Conservation (phyloP, 2,329 filamentous ascomycete species). For the Aspergillus novoparasiticus region DNA sequence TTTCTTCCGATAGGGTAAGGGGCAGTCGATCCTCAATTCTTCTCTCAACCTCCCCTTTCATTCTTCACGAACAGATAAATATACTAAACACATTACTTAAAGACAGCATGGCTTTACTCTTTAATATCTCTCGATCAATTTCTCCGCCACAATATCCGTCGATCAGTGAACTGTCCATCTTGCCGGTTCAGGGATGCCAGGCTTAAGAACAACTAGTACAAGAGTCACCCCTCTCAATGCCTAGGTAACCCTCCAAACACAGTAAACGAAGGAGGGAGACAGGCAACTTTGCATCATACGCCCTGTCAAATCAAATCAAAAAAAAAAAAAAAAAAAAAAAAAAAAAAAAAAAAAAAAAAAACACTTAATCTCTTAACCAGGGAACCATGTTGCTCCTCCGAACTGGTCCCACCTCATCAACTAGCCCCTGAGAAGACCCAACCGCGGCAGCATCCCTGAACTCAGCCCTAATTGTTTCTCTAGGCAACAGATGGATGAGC, state of each 20-base stretch:
- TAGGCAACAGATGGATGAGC: background rate
- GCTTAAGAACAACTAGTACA: background rate
- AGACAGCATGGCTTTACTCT: background rate
- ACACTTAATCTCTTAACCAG: background rate
- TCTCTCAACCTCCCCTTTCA: constrained; percentile 2
- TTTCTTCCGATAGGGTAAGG: constrained; percentile 9
- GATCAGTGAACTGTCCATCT: background rate
- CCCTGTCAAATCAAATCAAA: background rate
- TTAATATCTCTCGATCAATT: background rate
- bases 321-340: background rate
- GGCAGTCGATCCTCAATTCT: constrained; percentile 20
- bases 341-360: background rate
- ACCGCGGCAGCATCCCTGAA: background rate
- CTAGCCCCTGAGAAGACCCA: constrained; percentile 2
- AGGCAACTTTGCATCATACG: background rate
- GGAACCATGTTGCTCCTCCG: background rate
- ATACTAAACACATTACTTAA: too few species aligned
- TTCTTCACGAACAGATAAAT: background rate
- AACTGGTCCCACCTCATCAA: background rate
- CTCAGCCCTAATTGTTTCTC: background rate
- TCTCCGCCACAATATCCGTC: background rate
- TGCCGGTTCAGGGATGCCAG: background rate
- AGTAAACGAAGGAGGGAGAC: background rate
- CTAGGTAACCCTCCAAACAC: background rate
- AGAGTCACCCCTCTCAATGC: background rate